Percentiles rank a stretch among this genome's conserved stretches.
These are phyloP conservation scores for Clitoria ternatea DNA, from an alignment of 306 rosid genomes.

Conservation along the genomic window DNA sequence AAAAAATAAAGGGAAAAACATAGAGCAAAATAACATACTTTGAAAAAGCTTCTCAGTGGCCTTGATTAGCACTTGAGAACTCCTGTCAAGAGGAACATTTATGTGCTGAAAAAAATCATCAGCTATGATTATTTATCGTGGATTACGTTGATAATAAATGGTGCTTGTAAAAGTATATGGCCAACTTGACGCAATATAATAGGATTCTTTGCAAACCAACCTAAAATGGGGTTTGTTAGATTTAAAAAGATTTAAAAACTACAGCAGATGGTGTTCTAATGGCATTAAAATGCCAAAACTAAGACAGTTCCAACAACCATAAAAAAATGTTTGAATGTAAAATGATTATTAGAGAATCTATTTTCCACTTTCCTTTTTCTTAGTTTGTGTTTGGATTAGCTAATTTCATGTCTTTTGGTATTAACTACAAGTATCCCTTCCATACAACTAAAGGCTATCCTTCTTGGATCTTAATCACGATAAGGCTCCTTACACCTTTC, in stretches of 20 bases:
- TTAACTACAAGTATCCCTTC: too few species aligned
- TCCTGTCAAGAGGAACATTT: constrained; percentile 68
- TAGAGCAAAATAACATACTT: constrained; percentile 57
- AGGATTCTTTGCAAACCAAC: constrained; percentile 94
- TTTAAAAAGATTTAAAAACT: constrained; percentile 11
- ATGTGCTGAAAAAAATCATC: constrained; percentile 84
- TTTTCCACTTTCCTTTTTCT: not conserved
- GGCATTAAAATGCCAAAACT: not conserved
- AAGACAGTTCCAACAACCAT: not conserved
- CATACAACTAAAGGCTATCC: too few species aligned
- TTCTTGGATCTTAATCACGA: too few species aligned
- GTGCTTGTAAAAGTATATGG: constrained; percentile 75
- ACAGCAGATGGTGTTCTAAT: not conserved
- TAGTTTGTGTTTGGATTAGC: not conserved
- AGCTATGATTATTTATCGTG: constrained; percentile 75
- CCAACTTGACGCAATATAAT: constrained; percentile 69
- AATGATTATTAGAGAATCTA: not conserved
- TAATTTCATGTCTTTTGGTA: too few species aligned
- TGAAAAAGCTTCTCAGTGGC: constrained; percentile 83
- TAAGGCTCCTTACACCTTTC: too few species aligned
- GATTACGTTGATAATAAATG: constrained; percentile 62
- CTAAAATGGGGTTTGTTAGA: constrained; percentile 40
- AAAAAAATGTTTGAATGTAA: not conserved
- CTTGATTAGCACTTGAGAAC: constrained; percentile 74
- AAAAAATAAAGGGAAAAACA: too few species aligned